Evolutionary conservation across 1,284 basidiomycete species (phyloP), one percentile per base, ranked within the genome.

Genomic region (Pseudozyma thailandica): DNA sequence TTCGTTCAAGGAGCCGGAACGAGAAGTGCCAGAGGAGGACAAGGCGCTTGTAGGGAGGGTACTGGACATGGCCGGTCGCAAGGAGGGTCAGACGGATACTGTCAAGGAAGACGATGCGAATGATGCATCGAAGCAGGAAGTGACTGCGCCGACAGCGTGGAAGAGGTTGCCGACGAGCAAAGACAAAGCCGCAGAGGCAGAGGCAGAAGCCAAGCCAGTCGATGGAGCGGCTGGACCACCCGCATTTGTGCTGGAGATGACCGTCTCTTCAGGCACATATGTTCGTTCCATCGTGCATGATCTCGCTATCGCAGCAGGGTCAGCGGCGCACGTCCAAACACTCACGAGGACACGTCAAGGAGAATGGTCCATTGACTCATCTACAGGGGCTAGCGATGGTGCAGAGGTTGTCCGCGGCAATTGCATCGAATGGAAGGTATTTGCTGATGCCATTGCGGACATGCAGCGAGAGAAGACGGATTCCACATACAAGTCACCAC

Each of bases 251-350:
- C 71, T 82, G 18, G 69, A 74, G 31, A 81, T 82, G 80, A 82
- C 78, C 21, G 81, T 82, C 15, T 79, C 79, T 3, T 78, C 76
- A 0, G 81, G 81, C 44, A 82, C 81, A 20, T 82, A 82, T 26
- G 80, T 82, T 2, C 75, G 81, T 13, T 78, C 76, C 23, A 78
- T 82, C 50, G 80, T 82, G 7, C 81, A 82, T 56, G 81, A 82
- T 25, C 68, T 82, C 3, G 81, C 68, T 27, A 49, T 44, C 5
- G 73, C 74, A 16, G 69, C 60, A 27, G 66, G 66, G 5, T 78
- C 75, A 16, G 80, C 81, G 1, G 81, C 81, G 6, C 81, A 82
- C 54, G 81, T 82, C 1, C 78, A 81, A 26, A 63, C 55, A 2
- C 72, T 82, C 8, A 76, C 70, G 6, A 68, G 81, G n/a, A 77